phyloP scores from a whole-genome alignment of 192 early-diverging fungal genomes.

The Coemansia sp. region DNA sequence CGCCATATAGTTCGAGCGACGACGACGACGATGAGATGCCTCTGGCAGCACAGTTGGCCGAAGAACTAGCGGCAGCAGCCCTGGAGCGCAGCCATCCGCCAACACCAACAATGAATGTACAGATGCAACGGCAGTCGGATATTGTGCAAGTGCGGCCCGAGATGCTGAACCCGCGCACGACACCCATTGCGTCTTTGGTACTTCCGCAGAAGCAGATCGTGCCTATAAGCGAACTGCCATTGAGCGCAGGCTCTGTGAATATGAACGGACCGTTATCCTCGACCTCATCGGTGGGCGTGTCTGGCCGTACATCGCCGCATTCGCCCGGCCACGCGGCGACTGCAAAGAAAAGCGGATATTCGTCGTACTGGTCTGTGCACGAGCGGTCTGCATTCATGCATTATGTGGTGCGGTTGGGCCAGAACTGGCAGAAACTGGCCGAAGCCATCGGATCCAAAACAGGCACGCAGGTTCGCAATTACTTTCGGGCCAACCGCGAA shows the following conservation, averaged over 20 bases:
- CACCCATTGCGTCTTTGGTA: slow-evolving; percentile 22
- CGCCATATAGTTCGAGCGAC: slow-evolving; percentile 1
- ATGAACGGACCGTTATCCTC: background rate
- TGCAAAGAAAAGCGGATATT: slow-evolving; percentile 56
- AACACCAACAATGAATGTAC: background rate
- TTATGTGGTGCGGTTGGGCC: slow-evolving; percentile 62
- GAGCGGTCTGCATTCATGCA: slow-evolving; percentile 75
- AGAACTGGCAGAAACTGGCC: slow-evolving; percentile 78
- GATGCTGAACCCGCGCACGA: slow-evolving; percentile 12
- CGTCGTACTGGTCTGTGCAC: slow-evolving; percentile 87
- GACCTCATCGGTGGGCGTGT: background rate
- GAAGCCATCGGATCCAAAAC: slow-evolving; percentile 76
- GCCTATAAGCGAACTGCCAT: background rate
- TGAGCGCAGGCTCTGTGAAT: background rate
- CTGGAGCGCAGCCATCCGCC: slow-evolving; percentile 9
- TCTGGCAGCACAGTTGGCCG: slow-evolving; percentile 43
- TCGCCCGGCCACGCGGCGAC: slow-evolving; percentile 15
- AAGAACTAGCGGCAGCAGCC: slow-evolving; percentile 24
- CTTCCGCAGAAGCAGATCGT: slow-evolving; percentile 14
- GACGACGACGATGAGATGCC: slow-evolving; percentile 52
- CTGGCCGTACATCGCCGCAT: slow-evolving; percentile 5
- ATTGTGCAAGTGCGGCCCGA: slow-evolving; percentile 33
- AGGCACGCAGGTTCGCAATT: slow-evolving; percentile 79
- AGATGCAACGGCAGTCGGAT: slow-evolving; percentile 9
- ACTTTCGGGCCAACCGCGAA: slow-evolving; percentile 66